Conservation (phyloP, 331 rosid genomes). For the Malus hybrid region DNA sequence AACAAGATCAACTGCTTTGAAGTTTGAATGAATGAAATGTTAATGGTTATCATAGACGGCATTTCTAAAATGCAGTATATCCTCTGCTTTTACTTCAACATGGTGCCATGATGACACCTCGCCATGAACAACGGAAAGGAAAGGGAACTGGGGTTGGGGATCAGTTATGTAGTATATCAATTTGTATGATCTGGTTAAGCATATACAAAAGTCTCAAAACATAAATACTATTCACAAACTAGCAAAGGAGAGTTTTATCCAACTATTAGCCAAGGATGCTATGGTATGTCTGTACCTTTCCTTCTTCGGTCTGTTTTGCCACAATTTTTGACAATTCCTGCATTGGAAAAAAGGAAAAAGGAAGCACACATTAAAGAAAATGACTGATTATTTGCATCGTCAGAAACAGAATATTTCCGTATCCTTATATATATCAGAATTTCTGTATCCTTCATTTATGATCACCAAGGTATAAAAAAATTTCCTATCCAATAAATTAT, state of each 20-base stretch:
- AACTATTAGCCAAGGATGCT: background rate
- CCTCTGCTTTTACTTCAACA: background rate
- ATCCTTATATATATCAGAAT: background rate
- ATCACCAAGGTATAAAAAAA: background rate
- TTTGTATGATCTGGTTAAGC: background rate
- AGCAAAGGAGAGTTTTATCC: constrained; percentile 6
- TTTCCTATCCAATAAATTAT: background rate
- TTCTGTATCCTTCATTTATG: background rate
- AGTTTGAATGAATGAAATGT: background rate
- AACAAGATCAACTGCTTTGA: background rate
- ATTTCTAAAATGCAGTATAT: background rate
- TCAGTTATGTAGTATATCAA: background rate
- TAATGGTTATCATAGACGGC: background rate
- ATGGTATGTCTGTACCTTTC: constrained; percentile 53
- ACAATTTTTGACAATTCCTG: constrained; percentile 84
- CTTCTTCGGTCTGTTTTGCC: constrained; percentile 90
- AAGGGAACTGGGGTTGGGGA: background rate
- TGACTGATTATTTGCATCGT: background rate
- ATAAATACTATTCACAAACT: background rate
- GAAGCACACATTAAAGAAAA: background rate
- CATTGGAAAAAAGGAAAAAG: background rate
- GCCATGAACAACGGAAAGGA: background rate
- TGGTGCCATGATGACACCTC: background rate
- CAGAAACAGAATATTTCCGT: background rate
- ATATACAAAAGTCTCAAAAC: background rate